Evolutionary conservation across 345 rosid genomes (phyloP), one percentile per base, ranked within the genome.

Genomic region (Leavenworthia alabamica): DNA sequence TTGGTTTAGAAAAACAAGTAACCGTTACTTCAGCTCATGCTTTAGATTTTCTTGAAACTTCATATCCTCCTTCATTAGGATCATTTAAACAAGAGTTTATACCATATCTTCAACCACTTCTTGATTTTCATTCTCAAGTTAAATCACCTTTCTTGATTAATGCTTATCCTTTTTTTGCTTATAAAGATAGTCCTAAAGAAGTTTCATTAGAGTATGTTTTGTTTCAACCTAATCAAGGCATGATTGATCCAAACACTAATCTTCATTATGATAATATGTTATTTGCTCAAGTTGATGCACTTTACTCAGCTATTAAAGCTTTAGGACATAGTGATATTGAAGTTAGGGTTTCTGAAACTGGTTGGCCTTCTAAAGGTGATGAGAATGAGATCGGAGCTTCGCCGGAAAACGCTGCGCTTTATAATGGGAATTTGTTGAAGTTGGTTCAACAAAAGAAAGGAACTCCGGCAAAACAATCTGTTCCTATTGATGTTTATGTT

Each of bases 331-430:
- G 78, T 0, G 85, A 86, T 51, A 46, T 89, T 7, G 80, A 77
- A 56, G 90, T 90, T 2, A 60, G 71, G 80, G 61, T 94, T 22
- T 90, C 99, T 0, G 99, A 94, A 74, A 94, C 99, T 7, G 99
- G 99, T 1, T 94, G 99, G 99, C 99, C 99, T 0, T 94, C 99
- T 0, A 82, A 66, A 58, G 99, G 97, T 7, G 96, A 90, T 20
- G 75, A 65, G 6, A 61, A 68, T 47, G 99, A 93, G 77, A 69
- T 65, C 9, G 99, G 97, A 45, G 96, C 99, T 15, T 68, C 83
- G 17, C 73, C 77, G 5, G 83, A 84, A 57, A 93, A 93, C 66
- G 99, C 97, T 0, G 88, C 74, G 20, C 29, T 82, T 11, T 89
- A 93, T 40, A 87, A 93, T 37, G 80, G 84, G 15, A 89, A 93